Evolutionary conservation across 257 asterid genomes (phyloP).

Genomic region (Solanum lignicaule): DNA sequence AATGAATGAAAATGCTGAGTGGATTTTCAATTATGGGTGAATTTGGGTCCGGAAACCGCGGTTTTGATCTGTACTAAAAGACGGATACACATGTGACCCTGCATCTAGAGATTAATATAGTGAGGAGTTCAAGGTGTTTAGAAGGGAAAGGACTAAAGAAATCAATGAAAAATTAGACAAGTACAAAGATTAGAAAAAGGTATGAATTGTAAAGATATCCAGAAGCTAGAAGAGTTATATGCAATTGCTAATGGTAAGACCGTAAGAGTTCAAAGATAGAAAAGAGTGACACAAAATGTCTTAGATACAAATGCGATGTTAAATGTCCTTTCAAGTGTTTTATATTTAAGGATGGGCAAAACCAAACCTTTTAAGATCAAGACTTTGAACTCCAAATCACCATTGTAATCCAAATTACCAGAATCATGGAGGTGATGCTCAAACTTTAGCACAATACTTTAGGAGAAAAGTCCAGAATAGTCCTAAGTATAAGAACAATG

Average conservation of each 20-base stretch:
- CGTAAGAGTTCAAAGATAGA: neutral
- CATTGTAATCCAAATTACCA: neutral
- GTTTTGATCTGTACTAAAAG: neutral
- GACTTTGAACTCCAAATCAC: neutral
- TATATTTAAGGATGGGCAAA: neutral
- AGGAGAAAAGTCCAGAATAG: neutral
- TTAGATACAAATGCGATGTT: neutral
- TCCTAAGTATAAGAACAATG: neutral
- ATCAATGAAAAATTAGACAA: neutral
- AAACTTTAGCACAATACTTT: neutral
- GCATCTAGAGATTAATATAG: neutral
- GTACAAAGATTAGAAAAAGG: neutral
- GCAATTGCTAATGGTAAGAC: neutral
- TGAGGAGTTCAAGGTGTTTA: neutral
- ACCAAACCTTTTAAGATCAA: neutral
- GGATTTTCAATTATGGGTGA: neutral
- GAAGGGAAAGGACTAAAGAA: neutral
- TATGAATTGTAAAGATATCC: neutral
- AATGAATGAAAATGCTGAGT: neutral
- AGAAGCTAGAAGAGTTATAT: neutral
- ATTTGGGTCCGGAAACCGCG: neutral
- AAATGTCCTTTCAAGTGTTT: neutral
- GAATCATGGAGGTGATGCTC: neutral
- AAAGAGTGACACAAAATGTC: neutral
- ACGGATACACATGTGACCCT: neutral